Percentiles rank a stretch among this genome's conserved stretches.
Evolutionary conservation across 2,329 filamentous ascomycete genomes (phyloP).

Genomic region (Diaporthe capsici): DNA sequence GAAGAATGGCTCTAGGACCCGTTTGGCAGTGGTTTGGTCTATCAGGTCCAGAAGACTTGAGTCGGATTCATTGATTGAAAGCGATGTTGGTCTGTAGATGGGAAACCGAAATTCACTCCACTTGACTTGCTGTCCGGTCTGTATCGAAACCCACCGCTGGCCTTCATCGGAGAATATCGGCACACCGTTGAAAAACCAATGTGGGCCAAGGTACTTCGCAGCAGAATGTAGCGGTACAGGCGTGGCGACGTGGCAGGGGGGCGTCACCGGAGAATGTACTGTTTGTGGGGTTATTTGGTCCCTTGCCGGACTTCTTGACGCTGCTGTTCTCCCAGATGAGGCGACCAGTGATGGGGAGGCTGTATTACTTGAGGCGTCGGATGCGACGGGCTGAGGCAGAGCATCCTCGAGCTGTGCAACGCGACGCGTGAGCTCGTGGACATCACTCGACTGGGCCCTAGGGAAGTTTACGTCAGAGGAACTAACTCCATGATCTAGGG

Average conservation of each 20-base stretch:
- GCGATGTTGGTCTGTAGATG: background rate
- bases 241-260: background rate
- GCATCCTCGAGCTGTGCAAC: slow-evolving; percentile 16
- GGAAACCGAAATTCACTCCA: slow-evolving; percentile 1
- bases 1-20: background rate
- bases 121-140: slow-evolving; percentile 14
- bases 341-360: background rate
- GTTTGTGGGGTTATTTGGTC: background rate
- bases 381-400: background rate
- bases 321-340: background rate
- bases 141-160: background rate
- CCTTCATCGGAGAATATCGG: slow-evolving; percentile 13
- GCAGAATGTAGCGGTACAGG: background rate
- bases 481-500: background rate
- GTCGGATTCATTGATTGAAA: background rate
- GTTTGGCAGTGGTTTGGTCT: background rate
- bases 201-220: background rate
- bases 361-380: background rate
- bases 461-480: background rate
- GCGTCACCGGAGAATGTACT: background rate
- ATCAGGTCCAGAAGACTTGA: background rate
- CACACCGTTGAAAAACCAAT: slow-evolving; percentile 13
- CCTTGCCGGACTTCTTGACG: background rate
- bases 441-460: background rate
- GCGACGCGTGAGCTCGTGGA: background rate